phyloP scores from a whole-genome alignment of 805 yeast species.

The Candida dendrica region DNA sequence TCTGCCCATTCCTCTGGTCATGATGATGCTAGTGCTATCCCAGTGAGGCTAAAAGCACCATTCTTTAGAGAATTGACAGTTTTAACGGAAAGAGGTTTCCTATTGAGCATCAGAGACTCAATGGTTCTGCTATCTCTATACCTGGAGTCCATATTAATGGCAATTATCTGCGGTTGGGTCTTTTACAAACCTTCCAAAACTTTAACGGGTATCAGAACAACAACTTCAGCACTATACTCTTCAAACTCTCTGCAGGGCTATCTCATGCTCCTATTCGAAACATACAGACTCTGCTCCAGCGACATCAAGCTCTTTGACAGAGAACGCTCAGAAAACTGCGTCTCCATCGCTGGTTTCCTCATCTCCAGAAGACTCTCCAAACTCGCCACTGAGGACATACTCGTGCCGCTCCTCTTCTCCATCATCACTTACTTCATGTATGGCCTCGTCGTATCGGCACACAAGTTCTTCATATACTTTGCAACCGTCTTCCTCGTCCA shows the following conservation, averaged over 20 bases:
- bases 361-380: constrained; percentile 63
- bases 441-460: constrained; percentile 48
- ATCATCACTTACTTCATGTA: constrained; percentile 69
- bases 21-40: too few species aligned
- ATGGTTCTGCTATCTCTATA: constrained; percentile 25
- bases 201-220: constrained; percentile 58
- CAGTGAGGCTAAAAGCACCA: constrained; percentile 27
- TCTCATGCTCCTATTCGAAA: constrained; percentile 48
- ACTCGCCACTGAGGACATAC: constrained; percentile 61
- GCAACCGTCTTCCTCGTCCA: constrained; percentile 50
- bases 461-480: constrained; percentile 54
- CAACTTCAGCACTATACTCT: constrained; percentile 43
- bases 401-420: constrained; percentile 53
- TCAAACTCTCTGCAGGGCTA: constrained; percentile 51
- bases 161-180: constrained; percentile 59
- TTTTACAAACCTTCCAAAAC: constrained; percentile 56
- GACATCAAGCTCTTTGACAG: constrained; percentile 58
- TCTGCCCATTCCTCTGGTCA: too few species aligned
- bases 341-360: constrained; percentile 60
- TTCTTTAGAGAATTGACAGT: constrained; percentile 35
- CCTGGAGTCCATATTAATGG: constrained; percentile 17
- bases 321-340: constrained; percentile 65
- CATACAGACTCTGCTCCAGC: constrained; percentile 45
- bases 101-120: constrained; percentile 39
- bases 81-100: constrained; percentile 30